Evolutionary conservation across 192 early-diverging fungal species (phyloP).

Genomic region (Podila verticillata): DNA sequence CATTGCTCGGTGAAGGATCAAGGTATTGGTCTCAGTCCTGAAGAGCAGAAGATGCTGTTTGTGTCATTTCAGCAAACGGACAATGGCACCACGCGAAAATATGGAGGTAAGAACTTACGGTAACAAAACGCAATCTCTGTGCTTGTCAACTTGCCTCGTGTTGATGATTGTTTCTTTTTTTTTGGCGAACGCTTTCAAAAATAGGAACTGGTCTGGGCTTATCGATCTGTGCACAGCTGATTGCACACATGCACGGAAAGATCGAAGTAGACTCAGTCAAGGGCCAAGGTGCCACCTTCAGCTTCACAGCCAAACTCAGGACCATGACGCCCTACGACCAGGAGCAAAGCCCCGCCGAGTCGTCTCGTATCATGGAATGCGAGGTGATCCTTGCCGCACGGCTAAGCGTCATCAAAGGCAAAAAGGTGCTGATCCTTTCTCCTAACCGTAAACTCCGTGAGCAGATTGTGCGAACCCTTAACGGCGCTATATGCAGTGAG

Average conservation of each 20-base stretch:
- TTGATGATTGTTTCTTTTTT: not conserved
- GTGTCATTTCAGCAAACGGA: slow-evolving; percentile 50
- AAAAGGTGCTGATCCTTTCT: slow-evolving; percentile 28
- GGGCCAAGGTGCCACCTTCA: slow-evolving; percentile 53
- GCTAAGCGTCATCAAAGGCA: slow-evolving; percentile 7
- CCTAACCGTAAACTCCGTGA: slow-evolving; percentile 22
- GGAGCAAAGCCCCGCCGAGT: slow-evolving; percentile 30
- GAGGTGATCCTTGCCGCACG: slow-evolving; percentile 3
- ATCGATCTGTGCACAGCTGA: slow-evolving; percentile 56
- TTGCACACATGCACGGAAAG: slow-evolving; percentile 52
- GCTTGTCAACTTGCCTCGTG: not conserved
- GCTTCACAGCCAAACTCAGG: slow-evolving; percentile 34
- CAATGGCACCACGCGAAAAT: slow-evolving; percentile 42
- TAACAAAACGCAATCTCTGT: not conserved
- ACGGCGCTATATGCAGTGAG: slow-evolving; percentile 5
- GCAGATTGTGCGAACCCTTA: slow-evolving; percentile 8
- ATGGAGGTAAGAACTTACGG: slow-evolving; percentile 30
- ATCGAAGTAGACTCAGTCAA: slow-evolving; percentile 51
- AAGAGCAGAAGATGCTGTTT: slow-evolving; percentile 51
- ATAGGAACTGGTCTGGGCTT: slow-evolving; percentile 55
- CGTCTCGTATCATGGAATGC: slow-evolving; percentile 16
- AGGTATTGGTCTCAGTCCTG: slow-evolving; percentile 40
- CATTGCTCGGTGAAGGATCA: slow-evolving; percentile 41
- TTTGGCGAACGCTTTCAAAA: not conserved
- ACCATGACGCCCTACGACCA: slow-evolving; percentile 22